Percentiles rank a stretch among this genome's conserved stretches.
Conservation (phyloP, 225 moss, liverwort and hornwort genomes). For the Anthoceros angustus region DNA sequence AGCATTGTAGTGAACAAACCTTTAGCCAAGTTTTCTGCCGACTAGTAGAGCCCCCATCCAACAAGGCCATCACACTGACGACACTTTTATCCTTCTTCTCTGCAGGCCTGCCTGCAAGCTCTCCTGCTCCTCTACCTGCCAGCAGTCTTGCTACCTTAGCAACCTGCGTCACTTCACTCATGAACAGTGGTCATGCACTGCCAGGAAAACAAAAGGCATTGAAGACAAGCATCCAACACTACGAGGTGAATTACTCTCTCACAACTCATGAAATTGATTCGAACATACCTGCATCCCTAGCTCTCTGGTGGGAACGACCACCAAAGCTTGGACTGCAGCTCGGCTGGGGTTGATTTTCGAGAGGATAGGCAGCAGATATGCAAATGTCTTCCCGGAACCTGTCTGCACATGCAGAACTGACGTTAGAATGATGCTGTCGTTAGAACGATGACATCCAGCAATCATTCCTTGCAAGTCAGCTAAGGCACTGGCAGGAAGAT, state of each 20-base stretch:
- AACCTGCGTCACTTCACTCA: conserved; percentile 29
- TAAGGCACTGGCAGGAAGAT: not conserved
- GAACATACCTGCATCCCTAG: conserved; percentile 83
- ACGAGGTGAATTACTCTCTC: not conserved
- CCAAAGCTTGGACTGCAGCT: conserved; percentile 82
- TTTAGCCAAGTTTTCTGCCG: conserved; percentile 98
- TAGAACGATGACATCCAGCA: not conserved
- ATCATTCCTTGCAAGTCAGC: not conserved
- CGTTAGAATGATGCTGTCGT: not conserved
- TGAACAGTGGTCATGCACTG: not conserved
- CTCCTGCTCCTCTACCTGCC: conserved; percentile 39
- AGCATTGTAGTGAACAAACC: conserved; percentile 20
- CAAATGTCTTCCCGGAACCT: conserved; percentile 93
- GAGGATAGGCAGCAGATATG: conserved; percentile 77
- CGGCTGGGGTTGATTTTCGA: conserved; percentile 52
- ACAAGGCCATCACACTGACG: conserved; percentile 75
- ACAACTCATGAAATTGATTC: not conserved
- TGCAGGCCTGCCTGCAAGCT: conserved; percentile 26
- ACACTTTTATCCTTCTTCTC: conserved; percentile 30
- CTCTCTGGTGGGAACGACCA: conserved; percentile 92
- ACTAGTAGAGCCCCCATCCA: conserved; percentile 83
- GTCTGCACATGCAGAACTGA: conserved; percentile 31
- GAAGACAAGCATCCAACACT: not conserved
- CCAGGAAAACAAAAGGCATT: too few relatives aligned
- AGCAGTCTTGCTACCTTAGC: conserved; percentile 76